Percentiles rank a stretch among this genome's conserved stretches.
Evolutionary conservation across 371 early-diverging fungal species (phyloP).

Genomic region (Mucor velutinosus): DNA sequence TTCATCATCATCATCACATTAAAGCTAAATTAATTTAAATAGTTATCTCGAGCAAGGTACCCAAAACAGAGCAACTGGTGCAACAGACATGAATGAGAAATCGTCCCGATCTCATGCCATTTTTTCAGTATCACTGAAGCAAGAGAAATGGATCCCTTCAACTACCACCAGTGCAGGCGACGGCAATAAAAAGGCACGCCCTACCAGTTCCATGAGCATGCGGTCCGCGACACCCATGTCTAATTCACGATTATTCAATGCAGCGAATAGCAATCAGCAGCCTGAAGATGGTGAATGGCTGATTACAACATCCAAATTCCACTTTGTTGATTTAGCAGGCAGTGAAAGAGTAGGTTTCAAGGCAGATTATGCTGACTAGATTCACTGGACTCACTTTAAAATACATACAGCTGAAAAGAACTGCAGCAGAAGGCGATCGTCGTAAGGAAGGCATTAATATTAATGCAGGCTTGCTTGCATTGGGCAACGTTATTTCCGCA

Average conservation of each 20-base stretch:
- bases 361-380: neutral
- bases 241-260: constrained; percentile 3
- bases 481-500: constrained; percentile 99
- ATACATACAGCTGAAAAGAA: constrained; percentile 87
- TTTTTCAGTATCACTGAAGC: constrained; percentile 84
- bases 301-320: constrained; percentile 86
- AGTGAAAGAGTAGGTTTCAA: constrained; percentile 81
- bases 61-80: constrained; percentile 86
- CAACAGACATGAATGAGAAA: constrained; percentile 97
- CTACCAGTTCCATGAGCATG: constrained; percentile 22
- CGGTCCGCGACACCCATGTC: constrained; percentile 13
- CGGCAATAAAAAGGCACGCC: constrained; percentile 14
- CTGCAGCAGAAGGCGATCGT: constrained; percentile 92
- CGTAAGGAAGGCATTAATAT: constrained; percentile 98
- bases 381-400: neutral
- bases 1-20: neutral
- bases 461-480: constrained; percentile 95
- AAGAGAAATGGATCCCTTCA: constrained; percentile 59
- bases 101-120: constrained; percentile 98
- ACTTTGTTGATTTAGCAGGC: constrained; percentile 99
- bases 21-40: neutral
- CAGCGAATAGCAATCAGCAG: neutral
- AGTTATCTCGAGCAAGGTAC: constrained; percentile 78
- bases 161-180: constrained; percentile 29
- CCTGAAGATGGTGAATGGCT: constrained; percentile 55